Evolutionary conservation across 139 green algal genomes (phyloP).

Genomic region (Coccomyxa sp.): DNA sequence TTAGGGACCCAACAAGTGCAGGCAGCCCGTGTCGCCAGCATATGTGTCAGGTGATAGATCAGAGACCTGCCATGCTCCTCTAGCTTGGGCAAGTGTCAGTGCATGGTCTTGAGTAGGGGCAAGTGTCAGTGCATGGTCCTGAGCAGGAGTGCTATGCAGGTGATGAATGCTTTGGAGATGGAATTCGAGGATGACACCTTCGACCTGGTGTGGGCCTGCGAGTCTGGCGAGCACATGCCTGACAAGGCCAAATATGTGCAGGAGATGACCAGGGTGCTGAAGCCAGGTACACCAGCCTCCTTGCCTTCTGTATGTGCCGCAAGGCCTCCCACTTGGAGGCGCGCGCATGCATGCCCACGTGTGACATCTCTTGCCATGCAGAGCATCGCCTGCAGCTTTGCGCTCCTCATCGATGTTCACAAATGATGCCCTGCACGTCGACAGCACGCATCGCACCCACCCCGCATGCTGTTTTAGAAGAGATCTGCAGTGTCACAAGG

Average conservation of each 20-base stretch:
- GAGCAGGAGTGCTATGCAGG: slow-evolving; percentile 34
- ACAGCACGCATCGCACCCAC: too few relatives aligned
- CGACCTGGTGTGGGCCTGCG: slow-evolving; percentile 97
- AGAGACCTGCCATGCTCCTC: neutral
- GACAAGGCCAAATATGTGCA: slow-evolving; percentile 95
- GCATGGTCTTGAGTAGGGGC: slow-evolving; percentile 20
- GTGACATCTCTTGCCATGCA: too few relatives aligned
- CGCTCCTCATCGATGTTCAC: too few relatives aligned
- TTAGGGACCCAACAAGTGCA: too few relatives aligned
- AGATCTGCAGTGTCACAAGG: neutral
- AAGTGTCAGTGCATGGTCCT: neutral
- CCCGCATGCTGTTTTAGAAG: too few relatives aligned
- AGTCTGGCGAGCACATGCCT: slow-evolving; percentile 98
- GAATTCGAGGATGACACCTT: slow-evolving; percentile 82
- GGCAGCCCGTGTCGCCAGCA: neutral
- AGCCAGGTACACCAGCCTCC: slow-evolving; percentile 39
- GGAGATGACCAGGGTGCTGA: slow-evolving; percentile 89
- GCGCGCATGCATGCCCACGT: too few relatives aligned
- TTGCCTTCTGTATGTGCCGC: too few relatives aligned
- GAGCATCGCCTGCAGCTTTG: too few relatives aligned
- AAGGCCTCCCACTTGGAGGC: too few relatives aligned
- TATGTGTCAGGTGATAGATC: neutral
- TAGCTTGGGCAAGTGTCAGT: neutral
- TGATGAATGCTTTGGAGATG: slow-evolving; percentile 95
- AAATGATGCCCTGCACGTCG: too few relatives aligned